phyloP scores from a whole-genome alignment of 352 stramenopile genomes.

The Globisporangium lucens region DNA sequence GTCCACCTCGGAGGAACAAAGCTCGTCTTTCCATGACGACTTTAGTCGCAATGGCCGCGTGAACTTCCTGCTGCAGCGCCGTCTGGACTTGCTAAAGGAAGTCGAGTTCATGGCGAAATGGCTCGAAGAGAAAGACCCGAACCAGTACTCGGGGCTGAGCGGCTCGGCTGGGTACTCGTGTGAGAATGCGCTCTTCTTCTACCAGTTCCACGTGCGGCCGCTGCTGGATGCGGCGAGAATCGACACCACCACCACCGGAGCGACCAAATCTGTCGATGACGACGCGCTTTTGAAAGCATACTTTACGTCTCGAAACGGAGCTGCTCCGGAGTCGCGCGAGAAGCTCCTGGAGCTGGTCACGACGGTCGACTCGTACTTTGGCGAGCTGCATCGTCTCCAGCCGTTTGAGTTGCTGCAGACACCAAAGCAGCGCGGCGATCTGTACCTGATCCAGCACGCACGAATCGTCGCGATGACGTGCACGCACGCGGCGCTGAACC shows the following conservation, averaged over 20 bases:
- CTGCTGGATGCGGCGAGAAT: slow-evolving; percentile 52
- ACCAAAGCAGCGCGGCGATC: slow-evolving; percentile 87
- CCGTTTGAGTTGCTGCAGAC: slow-evolving; percentile 95
- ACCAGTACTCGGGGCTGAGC: slow-evolving; percentile 46
- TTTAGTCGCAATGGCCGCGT: slow-evolving; percentile 94
- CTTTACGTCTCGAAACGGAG: slow-evolving; percentile 33
- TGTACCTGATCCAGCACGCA: slow-evolving; percentile 95
- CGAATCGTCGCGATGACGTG: slow-evolving; percentile 96
- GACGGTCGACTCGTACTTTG: slow-evolving; percentile 89
- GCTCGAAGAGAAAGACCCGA: slow-evolving; percentile 58
- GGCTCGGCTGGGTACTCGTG: slow-evolving; percentile 92
- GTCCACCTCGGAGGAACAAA: slow-evolving; percentile 15
- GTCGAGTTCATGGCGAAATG: slow-evolving; percentile 92
- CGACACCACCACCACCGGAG: neutral
- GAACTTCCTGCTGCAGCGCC: slow-evolving; percentile 63
- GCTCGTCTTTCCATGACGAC: slow-evolving; percentile 55
- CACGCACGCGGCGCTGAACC: slow-evolving; percentile 91
- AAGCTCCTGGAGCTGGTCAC: slow-evolving; percentile 47
- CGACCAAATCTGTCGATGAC: slow-evolving; percentile 14
- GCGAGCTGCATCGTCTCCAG: slow-evolving; percentile 90
- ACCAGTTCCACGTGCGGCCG: slow-evolving; percentile 87
- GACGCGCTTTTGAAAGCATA: slow-evolving; percentile 30
- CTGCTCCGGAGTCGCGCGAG: slow-evolving; percentile 19
- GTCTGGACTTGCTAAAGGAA: slow-evolving; percentile 85
- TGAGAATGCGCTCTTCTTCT: slow-evolving; percentile 95